phyloP scores from a whole-genome alignment of 306 rosid genomes.

The Hippophae gyantsensis region DNA sequence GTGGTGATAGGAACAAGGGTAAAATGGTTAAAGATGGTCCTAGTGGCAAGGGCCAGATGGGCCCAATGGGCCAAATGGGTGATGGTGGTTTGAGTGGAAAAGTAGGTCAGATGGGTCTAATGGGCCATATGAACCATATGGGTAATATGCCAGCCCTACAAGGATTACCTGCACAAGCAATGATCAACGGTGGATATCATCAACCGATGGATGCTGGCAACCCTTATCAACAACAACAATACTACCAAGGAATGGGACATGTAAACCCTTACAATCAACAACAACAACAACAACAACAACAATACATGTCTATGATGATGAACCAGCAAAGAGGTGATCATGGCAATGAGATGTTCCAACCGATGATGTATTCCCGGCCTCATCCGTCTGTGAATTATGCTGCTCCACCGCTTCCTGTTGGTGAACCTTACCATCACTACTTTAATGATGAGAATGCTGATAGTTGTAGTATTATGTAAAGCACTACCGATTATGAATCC shows the following conservation, averaged over 20 bases:
- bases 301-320: constrained; percentile 90
- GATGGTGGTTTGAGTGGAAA: background rate
- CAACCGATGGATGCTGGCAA: constrained; percentile 53
- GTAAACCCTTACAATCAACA: constrained; percentile 30
- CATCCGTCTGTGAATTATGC: constrained; percentile 40
- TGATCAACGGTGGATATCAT: constrained; percentile 59
- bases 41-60: background rate
- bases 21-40: background rate
- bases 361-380: constrained; percentile 58
- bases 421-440: constrained; percentile 47
- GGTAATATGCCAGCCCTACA: constrained; percentile 64
- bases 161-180: constrained; percentile 59
- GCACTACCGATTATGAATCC: constrained; percentile 18
- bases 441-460: constrained; percentile 82
- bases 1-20: constrained; percentile 3
- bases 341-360: constrained; percentile 62
- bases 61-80: constrained; percentile 22
- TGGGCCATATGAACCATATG: constrained; percentile 39
- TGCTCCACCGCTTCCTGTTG: constrained; percentile 38
- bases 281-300: constrained; percentile 41
- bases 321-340: constrained; percentile 46
- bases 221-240: constrained; percentile 22
- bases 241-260: constrained; percentile 20
- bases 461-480: constrained; percentile 75
- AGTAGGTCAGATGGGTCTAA: constrained; percentile 26